These are phyloP conservation scores for Lactifluus rugatus DNA, from an alignment of 768 basidiomycete genomes.

Conservation along the genomic window DNA sequence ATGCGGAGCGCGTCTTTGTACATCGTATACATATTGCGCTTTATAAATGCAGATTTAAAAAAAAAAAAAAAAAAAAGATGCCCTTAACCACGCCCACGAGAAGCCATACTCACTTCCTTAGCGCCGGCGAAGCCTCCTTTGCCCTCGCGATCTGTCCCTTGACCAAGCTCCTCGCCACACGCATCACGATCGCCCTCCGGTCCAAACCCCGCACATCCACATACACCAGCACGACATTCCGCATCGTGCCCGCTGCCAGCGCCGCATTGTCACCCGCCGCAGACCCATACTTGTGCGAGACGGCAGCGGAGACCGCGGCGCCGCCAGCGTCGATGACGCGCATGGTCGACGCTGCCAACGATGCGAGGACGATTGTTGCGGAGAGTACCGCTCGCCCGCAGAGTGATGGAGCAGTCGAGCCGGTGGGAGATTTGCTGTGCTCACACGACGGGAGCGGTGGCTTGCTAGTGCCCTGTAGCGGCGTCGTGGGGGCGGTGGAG, in stretches of 20 bases:
- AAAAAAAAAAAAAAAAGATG: too few relatives aligned
- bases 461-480: too few relatives aligned
- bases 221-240: constrained; percentile 19
- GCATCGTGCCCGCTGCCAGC: constrained; percentile 11
- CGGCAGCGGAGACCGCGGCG: constrained; percentile 16
- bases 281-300: constrained; percentile 16
- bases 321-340: constrained; percentile 14
- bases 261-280: constrained; percentile 12
- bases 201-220: constrained; percentile 16
- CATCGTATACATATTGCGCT: too few relatives aligned
- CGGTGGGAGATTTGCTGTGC: background rate
- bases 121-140: background rate
- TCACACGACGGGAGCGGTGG: constrained; percentile 15
- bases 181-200: constrained; percentile 12
- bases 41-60: too few relatives aligned
- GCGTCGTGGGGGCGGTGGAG: too few relatives aligned
- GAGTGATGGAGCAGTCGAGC: too few relatives aligned
- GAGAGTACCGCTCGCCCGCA: constrained; percentile 11
- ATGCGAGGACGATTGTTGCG: constrained; percentile 14
- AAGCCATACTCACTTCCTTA: background rate
- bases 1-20: too few relatives aligned
- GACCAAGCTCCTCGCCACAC: constrained; percentile 6
- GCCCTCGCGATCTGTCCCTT: background rate
- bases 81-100: too few relatives aligned
- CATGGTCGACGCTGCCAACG: background rate